Conservation (phyloP, 768 basidiomycete genomes). For the Lyophyllum shimeji region DNA sequence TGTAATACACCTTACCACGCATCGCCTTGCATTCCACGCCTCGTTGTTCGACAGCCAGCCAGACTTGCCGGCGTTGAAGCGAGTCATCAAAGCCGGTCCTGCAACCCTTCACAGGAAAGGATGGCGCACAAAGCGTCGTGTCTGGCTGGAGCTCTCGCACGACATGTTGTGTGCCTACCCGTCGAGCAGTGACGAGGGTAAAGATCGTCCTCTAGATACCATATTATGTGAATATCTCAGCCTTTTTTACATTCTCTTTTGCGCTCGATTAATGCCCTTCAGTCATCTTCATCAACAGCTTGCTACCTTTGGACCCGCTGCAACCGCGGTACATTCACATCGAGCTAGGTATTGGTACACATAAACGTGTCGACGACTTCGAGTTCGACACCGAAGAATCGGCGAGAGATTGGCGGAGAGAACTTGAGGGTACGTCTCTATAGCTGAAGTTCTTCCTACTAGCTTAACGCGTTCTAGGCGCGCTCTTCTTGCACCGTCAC, state of each 20-base stretch:
- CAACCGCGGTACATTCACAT: slow-evolving; percentile 42
- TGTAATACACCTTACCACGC: slow-evolving; percentile 63
- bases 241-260: not conserved
- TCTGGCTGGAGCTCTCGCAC: slow-evolving; percentile 63
- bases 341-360: slow-evolving; percentile 29
- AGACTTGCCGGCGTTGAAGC: slow-evolving; percentile 26
- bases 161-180: slow-evolving; percentile 62
- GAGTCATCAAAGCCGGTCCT: slow-evolving; percentile 49
- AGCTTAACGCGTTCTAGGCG: slow-evolving; percentile 27
- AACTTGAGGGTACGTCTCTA: slow-evolving; percentile 38
- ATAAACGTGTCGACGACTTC: slow-evolving; percentile 25
- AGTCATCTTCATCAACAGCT: slow-evolving; percentile 50
- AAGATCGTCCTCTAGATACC: slow-evolving; percentile 51
- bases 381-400: slow-evolving; percentile 64
- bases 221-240: slow-evolving; percentile 43
- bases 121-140: slow-evolving; percentile 42
- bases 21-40: slow-evolving; percentile 66
- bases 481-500: slow-evolving; percentile 45
- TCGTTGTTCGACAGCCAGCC: slow-evolving; percentile 49
- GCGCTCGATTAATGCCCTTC: not conserved
- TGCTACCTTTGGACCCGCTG: slow-evolving; percentile 44
- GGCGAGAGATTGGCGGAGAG: slow-evolving; percentile 47
- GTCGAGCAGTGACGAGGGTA: slow-evolving; percentile 53
- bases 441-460: not conserved
- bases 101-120: slow-evolving; percentile 46